These are phyloP conservation scores for Mucor piriformis DNA, from an alignment of 371 early-diverging fungal genomes.

Conservation along the genomic window DNA sequence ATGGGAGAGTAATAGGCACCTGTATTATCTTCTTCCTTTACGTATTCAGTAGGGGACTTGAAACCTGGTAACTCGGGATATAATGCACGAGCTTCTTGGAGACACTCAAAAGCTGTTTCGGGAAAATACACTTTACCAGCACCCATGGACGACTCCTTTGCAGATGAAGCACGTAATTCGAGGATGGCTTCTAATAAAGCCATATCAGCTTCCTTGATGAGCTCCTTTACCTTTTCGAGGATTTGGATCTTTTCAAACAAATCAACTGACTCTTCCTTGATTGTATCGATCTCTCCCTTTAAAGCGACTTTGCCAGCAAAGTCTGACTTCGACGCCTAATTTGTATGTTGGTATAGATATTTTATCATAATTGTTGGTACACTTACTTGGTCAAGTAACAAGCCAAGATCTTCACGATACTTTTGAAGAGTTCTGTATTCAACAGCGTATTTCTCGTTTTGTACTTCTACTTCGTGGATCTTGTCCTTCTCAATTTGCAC, in stretches of 20 bases:
- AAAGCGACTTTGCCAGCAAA: constrained; percentile 9
- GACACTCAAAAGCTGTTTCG: constrained; percentile 39
- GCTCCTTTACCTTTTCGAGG: constrained; percentile 33
- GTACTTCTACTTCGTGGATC: constrained; percentile 13
- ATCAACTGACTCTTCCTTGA: constrained; percentile 8
- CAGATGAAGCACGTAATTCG: constrained; percentile 32
- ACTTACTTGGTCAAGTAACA: constrained; percentile 40
- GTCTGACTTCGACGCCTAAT: too few species aligned
- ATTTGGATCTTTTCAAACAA: constrained; percentile 22
- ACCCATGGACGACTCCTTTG: constrained; percentile 25
- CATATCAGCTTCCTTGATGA: constrained; percentile 33
- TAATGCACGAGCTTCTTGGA: constrained; percentile 41
- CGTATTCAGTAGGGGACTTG: constrained; percentile 38
- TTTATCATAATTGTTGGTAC: background rate
- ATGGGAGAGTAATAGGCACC: constrained; percentile 54
- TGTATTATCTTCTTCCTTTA: constrained; percentile 40
- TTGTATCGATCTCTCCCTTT: constrained; percentile 6
- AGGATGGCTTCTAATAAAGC: constrained; percentile 48
- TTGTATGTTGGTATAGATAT: too few species aligned
- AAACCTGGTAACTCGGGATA: constrained; percentile 47
- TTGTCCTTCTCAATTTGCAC: constrained; percentile 33
- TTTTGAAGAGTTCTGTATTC: constrained; percentile 44
- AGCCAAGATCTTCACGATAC: constrained; percentile 48
- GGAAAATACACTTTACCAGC: constrained; percentile 50
- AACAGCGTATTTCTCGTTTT: constrained; percentile 46